A percentile compares a stretch with the other conserved stretches of the same genome.
These are phyloP conservation scores for Rhizopogon rudus DNA, from an alignment of 768 basidiomycete genomes.

Conservation along the genomic window DNA sequence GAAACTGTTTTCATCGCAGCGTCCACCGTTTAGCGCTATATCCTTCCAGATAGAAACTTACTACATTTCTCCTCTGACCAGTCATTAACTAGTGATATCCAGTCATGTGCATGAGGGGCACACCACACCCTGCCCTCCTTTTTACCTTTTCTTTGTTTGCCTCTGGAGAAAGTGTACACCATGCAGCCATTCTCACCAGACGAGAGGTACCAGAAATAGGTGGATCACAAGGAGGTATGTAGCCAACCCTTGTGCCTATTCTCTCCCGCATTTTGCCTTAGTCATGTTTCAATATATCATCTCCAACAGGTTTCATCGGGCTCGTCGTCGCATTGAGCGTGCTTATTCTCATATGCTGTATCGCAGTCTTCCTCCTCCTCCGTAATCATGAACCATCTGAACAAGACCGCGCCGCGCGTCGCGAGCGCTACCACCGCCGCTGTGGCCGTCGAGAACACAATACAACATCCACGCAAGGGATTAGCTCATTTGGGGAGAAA, in stretches of 20 bases:
- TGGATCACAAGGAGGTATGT: slow-evolving; percentile 46
- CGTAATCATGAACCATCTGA: slow-evolving; percentile 42
- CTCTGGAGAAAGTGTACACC: background rate
- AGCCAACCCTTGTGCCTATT: background rate
- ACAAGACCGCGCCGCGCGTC: slow-evolving; percentile 31
- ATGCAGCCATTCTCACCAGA: slow-evolving; percentile 6
- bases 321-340: slow-evolving; percentile 51
- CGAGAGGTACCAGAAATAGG: slow-evolving; percentile 42
- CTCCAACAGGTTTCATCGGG: slow-evolving; percentile 49
- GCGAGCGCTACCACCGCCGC: slow-evolving; percentile 25
- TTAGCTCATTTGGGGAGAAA: slow-evolving; percentile 22
- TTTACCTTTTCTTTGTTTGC: background rate
- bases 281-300: background rate
- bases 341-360: slow-evolving; percentile 48
- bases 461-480: slow-evolving; percentile 11
- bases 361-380: slow-evolving; percentile 53
- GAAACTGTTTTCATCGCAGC: background rate
- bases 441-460: slow-evolving; percentile 21
- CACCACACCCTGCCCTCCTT: background rate
- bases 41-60: background rate
- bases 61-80: background rate
- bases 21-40: background rate
- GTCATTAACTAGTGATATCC: background rate
- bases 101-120: background rate
- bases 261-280: background rate